Conservation (phyloP, 2,329 filamentous ascomycete species). For the Alternaria triticimaculans region DNA sequence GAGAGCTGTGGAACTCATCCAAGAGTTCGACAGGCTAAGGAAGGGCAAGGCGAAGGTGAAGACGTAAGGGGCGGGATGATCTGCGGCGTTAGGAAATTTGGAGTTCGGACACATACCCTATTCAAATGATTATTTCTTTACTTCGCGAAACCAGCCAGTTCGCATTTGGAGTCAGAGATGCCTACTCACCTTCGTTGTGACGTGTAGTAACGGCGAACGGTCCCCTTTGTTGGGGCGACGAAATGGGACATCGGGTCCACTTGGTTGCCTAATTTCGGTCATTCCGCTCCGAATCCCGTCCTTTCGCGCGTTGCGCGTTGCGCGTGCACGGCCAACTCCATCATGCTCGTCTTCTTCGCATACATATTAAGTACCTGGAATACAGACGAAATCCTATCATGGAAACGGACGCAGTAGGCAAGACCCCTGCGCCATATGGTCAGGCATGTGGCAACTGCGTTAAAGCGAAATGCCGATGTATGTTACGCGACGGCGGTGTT, state of each 20-base stretch:
- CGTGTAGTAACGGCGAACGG: background rate
- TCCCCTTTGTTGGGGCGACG: background rate
- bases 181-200: background rate
- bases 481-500: conserved; percentile 16
- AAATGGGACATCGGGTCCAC: background rate
- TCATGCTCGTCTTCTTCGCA: background rate
- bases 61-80: background rate
- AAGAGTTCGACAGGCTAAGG: conserved; percentile 4
- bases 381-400: background rate
- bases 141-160: background rate
- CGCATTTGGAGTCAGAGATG: background rate
- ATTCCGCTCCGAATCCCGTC: background rate
- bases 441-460: conserved; percentile 35
- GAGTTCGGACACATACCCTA: background rate
- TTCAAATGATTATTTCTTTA: background rate
- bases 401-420: conserved; percentile 24
- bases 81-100: background rate
- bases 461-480: conserved; percentile 34
- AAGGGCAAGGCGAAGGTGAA: background rate
- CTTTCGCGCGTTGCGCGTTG: background rate
- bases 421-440: conserved; percentile 31
- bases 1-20: conserved; percentile 2
- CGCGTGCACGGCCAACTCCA: background rate
- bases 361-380: background rate
- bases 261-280: background rate